These are phyloP conservation scores for Apophysomyces trapeziformis DNA, from an alignment of 371 early-diverging fungal species.

Conservation along the genomic window DNA sequence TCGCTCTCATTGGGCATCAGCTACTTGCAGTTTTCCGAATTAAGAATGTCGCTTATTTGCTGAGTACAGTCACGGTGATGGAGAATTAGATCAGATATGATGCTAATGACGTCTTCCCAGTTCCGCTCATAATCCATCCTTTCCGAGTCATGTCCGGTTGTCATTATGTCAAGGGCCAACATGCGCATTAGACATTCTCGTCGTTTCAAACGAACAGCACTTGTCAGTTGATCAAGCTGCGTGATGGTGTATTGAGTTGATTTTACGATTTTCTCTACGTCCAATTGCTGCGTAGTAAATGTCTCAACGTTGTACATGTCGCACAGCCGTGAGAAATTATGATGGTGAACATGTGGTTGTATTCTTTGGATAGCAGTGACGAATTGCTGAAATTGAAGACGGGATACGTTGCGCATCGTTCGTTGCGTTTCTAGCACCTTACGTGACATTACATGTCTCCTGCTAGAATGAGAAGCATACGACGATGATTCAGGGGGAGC, in stretches of 20 bases:
- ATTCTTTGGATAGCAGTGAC: slow-evolving; percentile 21
- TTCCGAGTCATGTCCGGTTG: slow-evolving; percentile 31
- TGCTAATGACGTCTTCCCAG: slow-evolving; percentile 36
- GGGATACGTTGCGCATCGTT: slow-evolving; percentile 3
- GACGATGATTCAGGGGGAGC: slow-evolving; percentile 16
- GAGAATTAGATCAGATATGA: slow-evolving; percentile 25
- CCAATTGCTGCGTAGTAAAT: slow-evolving; percentile 4
- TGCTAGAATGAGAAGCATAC: slow-evolving; percentile 1
- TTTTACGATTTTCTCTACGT: neutral
- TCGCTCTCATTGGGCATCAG: neutral
- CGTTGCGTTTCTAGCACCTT: slow-evolving; percentile 17
- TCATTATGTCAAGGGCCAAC: slow-evolving; percentile 50
- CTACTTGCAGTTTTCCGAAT: slow-evolving; percentile 13
- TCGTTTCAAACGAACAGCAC: slow-evolving; percentile 36
- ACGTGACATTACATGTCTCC: slow-evolving; percentile 12
- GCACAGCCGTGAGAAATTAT: slow-evolving; percentile 35
- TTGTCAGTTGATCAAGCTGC: slow-evolving; percentile 27
- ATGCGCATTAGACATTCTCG: slow-evolving; percentile 47
- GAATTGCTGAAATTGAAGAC: slow-evolving; percentile 25
- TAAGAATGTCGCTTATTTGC: slow-evolving; percentile 2
- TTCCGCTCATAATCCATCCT: slow-evolving; percentile 37
- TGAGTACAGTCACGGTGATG: slow-evolving; percentile 27
- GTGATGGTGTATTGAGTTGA: neutral
- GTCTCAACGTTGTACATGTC: slow-evolving; percentile 47
- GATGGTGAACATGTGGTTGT: slow-evolving; percentile 31